Percentiles rank a stretch among this genome's conserved stretches.
Conservation (phyloP, 176 grass and related monocot species). For the Carex parvula region DNA sequence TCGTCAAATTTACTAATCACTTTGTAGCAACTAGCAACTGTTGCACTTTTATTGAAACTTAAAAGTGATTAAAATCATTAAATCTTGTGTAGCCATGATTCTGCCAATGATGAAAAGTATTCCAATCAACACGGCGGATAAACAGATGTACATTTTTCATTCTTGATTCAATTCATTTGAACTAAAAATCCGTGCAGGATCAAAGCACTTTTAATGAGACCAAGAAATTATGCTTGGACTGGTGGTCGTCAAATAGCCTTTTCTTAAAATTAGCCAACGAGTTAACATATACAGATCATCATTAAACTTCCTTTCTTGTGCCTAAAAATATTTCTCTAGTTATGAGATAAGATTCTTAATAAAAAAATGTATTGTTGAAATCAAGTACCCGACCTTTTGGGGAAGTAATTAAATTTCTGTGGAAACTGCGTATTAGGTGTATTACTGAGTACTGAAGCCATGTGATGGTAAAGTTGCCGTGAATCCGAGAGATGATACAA, state of each 20-base stretch:
- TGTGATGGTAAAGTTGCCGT: neutral
- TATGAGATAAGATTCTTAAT: neutral
- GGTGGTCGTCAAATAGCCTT: neutral
- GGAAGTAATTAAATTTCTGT: neutral
- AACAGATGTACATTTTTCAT: neutral
- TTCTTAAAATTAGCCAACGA: neutral
- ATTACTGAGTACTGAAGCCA: neutral
- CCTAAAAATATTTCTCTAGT: neutral
- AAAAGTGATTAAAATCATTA: neutral
- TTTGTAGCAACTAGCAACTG: neutral
- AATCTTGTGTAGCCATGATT: neutral
- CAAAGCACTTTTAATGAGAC: neutral
- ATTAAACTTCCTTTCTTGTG: neutral
- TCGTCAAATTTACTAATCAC: too few relatives aligned
- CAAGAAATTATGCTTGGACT: neutral
- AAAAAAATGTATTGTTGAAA: neutral
- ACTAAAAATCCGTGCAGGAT: neutral
- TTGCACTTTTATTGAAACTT: neutral
- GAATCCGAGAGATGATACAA: neutral
- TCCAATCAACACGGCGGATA: neutral
- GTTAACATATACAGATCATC: neutral
- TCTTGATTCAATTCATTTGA: neutral
- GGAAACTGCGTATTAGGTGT: too few relatives aligned
- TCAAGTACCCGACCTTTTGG: neutral
- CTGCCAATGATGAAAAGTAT: neutral